These are phyloP conservation scores for Apiosordaria backusii DNA, from an alignment of 495 filamentous ascomycete genomes.

Conservation along the genomic window DNA sequence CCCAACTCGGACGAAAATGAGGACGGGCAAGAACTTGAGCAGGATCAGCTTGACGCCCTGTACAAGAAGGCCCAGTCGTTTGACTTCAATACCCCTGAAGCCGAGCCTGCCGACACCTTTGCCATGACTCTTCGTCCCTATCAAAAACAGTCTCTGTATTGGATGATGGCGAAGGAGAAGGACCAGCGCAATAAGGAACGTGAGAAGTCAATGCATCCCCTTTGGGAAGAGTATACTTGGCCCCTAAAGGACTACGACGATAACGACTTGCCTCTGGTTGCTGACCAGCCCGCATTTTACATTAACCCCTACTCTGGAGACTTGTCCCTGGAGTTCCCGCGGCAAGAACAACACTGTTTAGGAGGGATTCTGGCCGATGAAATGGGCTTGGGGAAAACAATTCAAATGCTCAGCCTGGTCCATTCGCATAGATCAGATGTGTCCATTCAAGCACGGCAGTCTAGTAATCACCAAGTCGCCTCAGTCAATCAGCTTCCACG, in stretches of 20 bases:
- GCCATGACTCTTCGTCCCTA: constrained; percentile 82
- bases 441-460: constrained; percentile 57
- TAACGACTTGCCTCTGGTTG: constrained; percentile 60
- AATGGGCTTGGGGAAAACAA: constrained; percentile 90
- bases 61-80: constrained; percentile 97
- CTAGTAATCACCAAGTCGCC: constrained; percentile 17
- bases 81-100: constrained; percentile 86
- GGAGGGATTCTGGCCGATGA: constrained; percentile 93
- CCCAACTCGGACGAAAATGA: constrained; percentile 62
- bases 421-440: constrained; percentile 73
- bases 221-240: constrained; percentile 96
- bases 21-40: constrained; percentile 85
- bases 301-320: constrained; percentile 97
- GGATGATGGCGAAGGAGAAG: constrained; percentile 93
- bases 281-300: constrained; percentile 72
- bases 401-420: constrained; percentile 93
- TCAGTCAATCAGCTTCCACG: constrained; percentile 51
- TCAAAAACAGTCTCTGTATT: constrained; percentile 90
- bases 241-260: constrained; percentile 85
- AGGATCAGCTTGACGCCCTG: constrained; percentile 89
- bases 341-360: constrained; percentile 89
- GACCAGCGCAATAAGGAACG: constrained; percentile 61
- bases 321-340: constrained; percentile 85
- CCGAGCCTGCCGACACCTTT: constrained; percentile 78
- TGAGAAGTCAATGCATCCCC: constrained; percentile 81